A percentile compares a stretch with the other conserved stretches of the same genome.
Conservation (phyloP, 805 yeast species). For the Ogataea angusta region DNA sequence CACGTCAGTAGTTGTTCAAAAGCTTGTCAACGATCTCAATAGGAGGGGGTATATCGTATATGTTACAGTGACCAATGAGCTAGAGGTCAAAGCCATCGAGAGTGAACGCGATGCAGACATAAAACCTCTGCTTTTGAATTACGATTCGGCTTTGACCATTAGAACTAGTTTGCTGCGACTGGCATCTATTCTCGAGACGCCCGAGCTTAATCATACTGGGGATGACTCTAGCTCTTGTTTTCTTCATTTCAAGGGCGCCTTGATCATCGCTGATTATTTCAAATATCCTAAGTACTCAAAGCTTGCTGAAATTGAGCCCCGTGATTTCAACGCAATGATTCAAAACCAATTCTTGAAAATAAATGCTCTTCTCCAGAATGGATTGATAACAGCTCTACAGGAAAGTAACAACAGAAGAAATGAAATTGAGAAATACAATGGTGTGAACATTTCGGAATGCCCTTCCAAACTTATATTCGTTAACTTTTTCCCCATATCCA, state of each 20-base stretch:
- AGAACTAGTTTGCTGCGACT: slow-evolving; percentile 49
- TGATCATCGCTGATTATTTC: slow-evolving; percentile 61
- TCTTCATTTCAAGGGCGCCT: slow-evolving; percentile 58
- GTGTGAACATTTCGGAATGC: slow-evolving; percentile 22
- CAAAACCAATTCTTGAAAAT: slow-evolving; percentile 26
- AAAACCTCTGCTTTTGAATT: slow-evolving; percentile 57
- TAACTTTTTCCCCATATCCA: slow-evolving; percentile 27
- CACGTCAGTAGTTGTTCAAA: slow-evolving; percentile 65
- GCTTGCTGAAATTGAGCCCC: slow-evolving; percentile 26
- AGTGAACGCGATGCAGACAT: slow-evolving; percentile 67
- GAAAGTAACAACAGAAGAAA: slow-evolving; percentile 29
- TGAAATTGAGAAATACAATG: slow-evolving; percentile 24
- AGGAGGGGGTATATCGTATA: slow-evolving; percentile 79
- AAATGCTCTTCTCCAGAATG: slow-evolving; percentile 28
- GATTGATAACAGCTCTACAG: slow-evolving; percentile 27
- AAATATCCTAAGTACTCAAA: slow-evolving; percentile 31
- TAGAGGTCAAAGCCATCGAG: slow-evolving; percentile 49
- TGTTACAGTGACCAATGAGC: slow-evolving; percentile 64
- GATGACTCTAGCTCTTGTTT: slow-evolving; percentile 3
- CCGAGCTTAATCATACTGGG: slow-evolving; percentile 42
- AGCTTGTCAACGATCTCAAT: slow-evolving; percentile 71
- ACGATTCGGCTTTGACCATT: slow-evolving; percentile 38
- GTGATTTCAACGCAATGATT: slow-evolving; percentile 29
- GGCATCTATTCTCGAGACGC: slow-evolving; percentile 40
- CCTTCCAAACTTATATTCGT: slow-evolving; percentile 31